phyloP scores from a whole-genome alignment of 371 early-diverging fungal species.

The Mycotypha africana region DNA sequence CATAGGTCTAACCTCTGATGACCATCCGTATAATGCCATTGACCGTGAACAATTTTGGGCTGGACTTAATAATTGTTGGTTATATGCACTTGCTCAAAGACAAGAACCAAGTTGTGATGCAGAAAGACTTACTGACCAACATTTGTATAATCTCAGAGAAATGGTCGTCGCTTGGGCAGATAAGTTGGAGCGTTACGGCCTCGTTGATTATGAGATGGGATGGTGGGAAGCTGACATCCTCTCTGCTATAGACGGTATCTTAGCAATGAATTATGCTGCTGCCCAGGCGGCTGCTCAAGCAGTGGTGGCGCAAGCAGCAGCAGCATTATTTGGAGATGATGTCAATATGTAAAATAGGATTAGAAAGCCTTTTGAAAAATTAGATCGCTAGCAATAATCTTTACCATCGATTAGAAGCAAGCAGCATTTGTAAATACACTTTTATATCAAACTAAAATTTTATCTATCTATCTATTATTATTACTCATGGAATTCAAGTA shows the following conservation, averaged over 20 bases:
- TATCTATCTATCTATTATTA: no score
- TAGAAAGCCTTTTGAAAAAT: no score
- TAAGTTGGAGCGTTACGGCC: conserved; percentile 67
- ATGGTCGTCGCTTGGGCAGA: conserved; percentile 72
- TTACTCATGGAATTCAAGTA: no score
- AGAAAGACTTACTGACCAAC: conserved; percentile 53
- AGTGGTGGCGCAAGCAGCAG: conserved; percentile 42
- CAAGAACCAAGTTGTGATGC: conserved; percentile 51
- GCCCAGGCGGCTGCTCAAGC: conserved; percentile 45
- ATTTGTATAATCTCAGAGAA: conserved; percentile 57
- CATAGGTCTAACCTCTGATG: conserved; percentile 50
- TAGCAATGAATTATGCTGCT: conserved; percentile 45
- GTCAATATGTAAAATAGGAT: conserved; percentile 17
- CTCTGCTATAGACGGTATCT: conserved; percentile 61
- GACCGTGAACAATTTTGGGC: conserved; percentile 74
- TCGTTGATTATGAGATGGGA: conserved; percentile 86
- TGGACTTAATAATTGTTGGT: conserved; percentile 77
- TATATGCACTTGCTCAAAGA: conserved; percentile 65
- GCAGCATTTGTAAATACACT: no score
- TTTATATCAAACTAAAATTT: no score
- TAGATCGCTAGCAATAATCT: no score
- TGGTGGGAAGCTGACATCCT: conserved; percentile 80
- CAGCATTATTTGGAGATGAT: conserved; percentile 36
- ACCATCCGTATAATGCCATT: conserved; percentile 45
- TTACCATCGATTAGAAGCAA: no score